These are phyloP conservation scores for Helicostylum pulchrum DNA, from an alignment of 192 early-diverging fungal species.

Conservation along the genomic window DNA sequence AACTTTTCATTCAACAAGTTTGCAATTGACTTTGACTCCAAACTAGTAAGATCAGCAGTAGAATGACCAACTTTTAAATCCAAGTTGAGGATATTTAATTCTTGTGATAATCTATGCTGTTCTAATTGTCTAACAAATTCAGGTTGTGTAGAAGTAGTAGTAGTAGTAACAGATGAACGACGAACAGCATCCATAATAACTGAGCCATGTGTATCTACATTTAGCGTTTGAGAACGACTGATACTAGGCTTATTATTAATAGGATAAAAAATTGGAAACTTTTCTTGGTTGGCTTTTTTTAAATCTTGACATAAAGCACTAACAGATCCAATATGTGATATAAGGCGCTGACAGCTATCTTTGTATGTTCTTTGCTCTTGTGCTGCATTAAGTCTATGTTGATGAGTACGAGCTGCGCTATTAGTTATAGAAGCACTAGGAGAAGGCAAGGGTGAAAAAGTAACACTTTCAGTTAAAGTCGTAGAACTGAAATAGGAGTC, in stretches of 20 bases:
- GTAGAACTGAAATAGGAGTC: not conserved
- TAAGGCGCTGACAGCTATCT: slow-evolving; percentile 69
- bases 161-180: slow-evolving; percentile 23
- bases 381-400: slow-evolving; percentile 30
- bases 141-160: slow-evolving; percentile 9
- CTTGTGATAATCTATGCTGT: slow-evolving; percentile 16
- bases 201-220: not conserved
- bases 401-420: slow-evolving; percentile 24
- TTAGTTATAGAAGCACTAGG: slow-evolving; percentile 8
- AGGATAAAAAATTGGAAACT: slow-evolving; percentile 67
- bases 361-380: slow-evolving; percentile 71
- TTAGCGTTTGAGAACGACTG: slow-evolving; percentile 16
- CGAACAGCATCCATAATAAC: slow-evolving; percentile 17
- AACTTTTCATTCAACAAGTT: slow-evolving; percentile 70
- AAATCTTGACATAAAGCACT: slow-evolving; percentile 66
- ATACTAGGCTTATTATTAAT: slow-evolving; percentile 1
- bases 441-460: slow-evolving; percentile 12
- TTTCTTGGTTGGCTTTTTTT: slow-evolving; percentile 61
- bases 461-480: not conserved
- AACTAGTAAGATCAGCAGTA: slow-evolving; percentile 56
- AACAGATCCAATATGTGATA: slow-evolving; percentile 63
- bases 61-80: slow-evolving; percentile 68
- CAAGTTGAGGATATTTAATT: slow-evolving; percentile 62
- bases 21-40: slow-evolving; percentile 69
- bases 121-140: not conserved